phyloP scores from a whole-genome alignment of 768 basidiomycete genomes.

The Phylloporus sp. region DNA sequence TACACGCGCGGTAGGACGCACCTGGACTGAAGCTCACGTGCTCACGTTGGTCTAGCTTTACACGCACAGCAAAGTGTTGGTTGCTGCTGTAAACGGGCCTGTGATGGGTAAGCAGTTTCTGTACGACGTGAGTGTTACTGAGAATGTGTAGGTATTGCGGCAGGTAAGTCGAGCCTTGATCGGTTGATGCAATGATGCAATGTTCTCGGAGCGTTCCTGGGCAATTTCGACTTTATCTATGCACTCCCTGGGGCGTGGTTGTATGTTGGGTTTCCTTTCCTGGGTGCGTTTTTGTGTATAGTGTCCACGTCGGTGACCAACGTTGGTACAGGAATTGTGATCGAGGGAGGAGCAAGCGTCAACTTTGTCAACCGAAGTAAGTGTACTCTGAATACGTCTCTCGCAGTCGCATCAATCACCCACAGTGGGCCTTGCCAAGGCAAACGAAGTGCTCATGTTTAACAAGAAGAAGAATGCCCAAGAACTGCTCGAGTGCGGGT shows the following conservation, averaged over 20 bases:
- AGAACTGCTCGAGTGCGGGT: constrained; percentile 57
- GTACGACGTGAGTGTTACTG: background rate
- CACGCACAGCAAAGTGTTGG: constrained; percentile 62
- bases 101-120: constrained; percentile 53
- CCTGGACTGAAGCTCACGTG: background rate
- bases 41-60: constrained; percentile 44
- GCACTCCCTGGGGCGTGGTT: constrained; percentile 59
- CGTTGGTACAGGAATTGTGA: constrained; percentile 47
- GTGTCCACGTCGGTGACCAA: constrained; percentile 1
- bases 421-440: constrained; percentile 65
- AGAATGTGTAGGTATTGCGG: constrained; percentile 52
- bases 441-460: constrained; percentile 69
- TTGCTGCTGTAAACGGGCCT: constrained; percentile 71
- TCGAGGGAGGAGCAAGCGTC: constrained; percentile 68
- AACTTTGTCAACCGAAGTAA: constrained; percentile 63
- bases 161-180: constrained; percentile 37
- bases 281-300: constrained; percentile 35
- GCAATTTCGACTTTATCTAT: constrained; percentile 75
- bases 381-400: constrained; percentile 9
- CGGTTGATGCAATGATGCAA: background rate
- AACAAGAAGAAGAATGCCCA: constrained; percentile 62
- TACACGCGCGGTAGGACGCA: constrained; percentile 53
- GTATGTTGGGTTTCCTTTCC: constrained; percentile 62
- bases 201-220: constrained; percentile 50
- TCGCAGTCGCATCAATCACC: background rate